Evolutionary conservation across 352 stramenopile genomes (phyloP), one percentile per base, ranked within the genome.

Genomic region (Phytopythium kandeliae): DNA sequence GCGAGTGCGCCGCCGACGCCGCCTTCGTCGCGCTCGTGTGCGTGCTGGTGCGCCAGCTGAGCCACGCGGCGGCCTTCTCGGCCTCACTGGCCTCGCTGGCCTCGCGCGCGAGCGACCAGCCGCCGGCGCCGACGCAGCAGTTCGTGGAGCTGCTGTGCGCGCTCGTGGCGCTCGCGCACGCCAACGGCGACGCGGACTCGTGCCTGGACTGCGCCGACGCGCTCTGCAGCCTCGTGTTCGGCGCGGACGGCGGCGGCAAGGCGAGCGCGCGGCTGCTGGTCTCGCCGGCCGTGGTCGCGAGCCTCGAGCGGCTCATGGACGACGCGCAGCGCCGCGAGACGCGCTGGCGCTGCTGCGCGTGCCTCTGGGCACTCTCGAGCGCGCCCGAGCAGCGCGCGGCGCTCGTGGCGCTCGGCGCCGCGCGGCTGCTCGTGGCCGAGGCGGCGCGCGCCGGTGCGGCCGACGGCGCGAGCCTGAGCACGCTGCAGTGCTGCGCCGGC

Each of bases 191-290:
- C 33, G 42, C 54, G 0, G 50, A 74, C 7, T 82, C 76, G 7
- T 62, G 65, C 25, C 65, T 89, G 0, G 81, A 92, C 25, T 84
- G 76, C 36, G 74, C 78, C 2, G 81, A 89, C 22, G 61, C 58
- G 21, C 58, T 92, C 4, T 89, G 76, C 42, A 86, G 66, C 42
- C 61, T 85, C 26, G 67, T 71, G 1, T 87, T 86, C 40, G 40
- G 16, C 11, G 10, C 22, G 13, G n/a, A n/a, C n/a, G n/a, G n/a
- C n/a, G n/a, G n/a, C n/a, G n/a, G n/a, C n/a, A n/a, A n/a, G n/a
- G n/a, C n/a, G n/a, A n/a, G n/a, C n/a, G n/a, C n/a, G n/a, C n/a
- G n/a, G n/a, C n/a, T 26, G 22, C 57, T 89, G 4, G 56, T 87
- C 2, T 48, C 62, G 2, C 30, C 16, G 0, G 51, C 63, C 7